These are phyloP conservation scores for Trichoderma polysporum DNA, from an alignment of 2,329 filamentous ascomycete species.

Conservation along the genomic window DNA sequence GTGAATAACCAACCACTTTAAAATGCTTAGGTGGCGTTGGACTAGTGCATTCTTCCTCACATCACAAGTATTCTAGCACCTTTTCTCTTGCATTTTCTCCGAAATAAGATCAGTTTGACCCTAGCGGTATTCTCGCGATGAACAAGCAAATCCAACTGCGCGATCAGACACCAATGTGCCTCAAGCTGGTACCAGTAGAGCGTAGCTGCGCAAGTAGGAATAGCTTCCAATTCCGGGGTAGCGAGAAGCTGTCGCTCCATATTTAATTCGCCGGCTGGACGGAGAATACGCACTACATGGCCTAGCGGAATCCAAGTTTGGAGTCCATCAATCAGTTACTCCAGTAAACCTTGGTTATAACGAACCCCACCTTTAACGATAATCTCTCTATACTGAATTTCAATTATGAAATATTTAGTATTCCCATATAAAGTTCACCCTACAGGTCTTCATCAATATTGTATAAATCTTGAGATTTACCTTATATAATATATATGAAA, in stretches of 20 bases:
- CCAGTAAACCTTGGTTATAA: too few species aligned
- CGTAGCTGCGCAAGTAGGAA: not conserved
- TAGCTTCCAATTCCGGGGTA: not conserved
- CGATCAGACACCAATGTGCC: not conserved
- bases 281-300: not conserved
- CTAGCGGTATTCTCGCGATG: not conserved
- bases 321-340: conserved; percentile 11
- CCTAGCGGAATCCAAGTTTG: conserved; percentile 2
- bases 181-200: not conserved
- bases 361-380: too few species aligned
- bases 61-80: not conserved
- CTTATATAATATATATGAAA: too few species aligned
- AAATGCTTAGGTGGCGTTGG: not conserved
- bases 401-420: too few species aligned
- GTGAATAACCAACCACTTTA: not conserved
- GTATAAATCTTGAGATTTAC: too few species aligned
- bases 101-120: not conserved
- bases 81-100: not conserved
- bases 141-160: not conserved
- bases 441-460: too few species aligned
- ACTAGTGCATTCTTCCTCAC: not conserved
- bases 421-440: too few species aligned
- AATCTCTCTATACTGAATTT: too few species aligned
- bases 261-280: not conserved
- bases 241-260: not conserved